Evolutionary conservation across 352 stramenopile species (phyloP).

Genomic region (Sclerospora graminicola): DNA sequence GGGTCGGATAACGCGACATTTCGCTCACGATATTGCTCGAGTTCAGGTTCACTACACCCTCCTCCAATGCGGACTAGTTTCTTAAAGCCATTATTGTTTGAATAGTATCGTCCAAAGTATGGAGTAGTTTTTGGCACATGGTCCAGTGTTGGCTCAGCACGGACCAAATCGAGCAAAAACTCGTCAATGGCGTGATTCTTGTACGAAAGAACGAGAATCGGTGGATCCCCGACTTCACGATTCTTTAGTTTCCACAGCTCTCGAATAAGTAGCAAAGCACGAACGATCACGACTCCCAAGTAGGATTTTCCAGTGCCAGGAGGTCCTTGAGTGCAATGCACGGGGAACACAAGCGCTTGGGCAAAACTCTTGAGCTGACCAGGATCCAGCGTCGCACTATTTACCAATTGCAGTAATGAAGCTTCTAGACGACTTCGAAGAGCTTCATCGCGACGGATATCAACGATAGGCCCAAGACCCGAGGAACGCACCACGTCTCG

Average conservation of each 20-base stretch:
- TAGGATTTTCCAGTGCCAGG: constrained; percentile 87
- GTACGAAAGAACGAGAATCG: constrained; percentile 80
- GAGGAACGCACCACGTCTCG: constrained; percentile 43
- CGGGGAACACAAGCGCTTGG: constrained; percentile 56
- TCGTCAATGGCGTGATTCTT: constrained; percentile 87
- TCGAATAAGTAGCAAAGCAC: constrained; percentile 65
- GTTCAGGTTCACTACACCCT: constrained; percentile 44
- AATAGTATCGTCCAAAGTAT: constrained; percentile 18
- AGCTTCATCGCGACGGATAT: constrained; percentile 58
- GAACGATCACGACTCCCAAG: constrained; percentile 73
- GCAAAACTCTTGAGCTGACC: constrained; percentile 72
- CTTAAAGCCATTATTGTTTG: constrained; percentile 22
- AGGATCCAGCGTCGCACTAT: constrained; percentile 43
- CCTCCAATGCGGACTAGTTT: constrained; percentile 54
- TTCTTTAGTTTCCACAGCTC: constrained; percentile 63
- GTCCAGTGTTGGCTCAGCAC: constrained; percentile 28
- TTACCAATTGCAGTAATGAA: constrained; percentile 33
- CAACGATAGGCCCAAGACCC: constrained; percentile 58
- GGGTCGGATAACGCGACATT: constrained; percentile 24
- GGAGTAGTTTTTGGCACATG: constrained; percentile 5
- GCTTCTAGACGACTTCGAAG: constrained; percentile 24
- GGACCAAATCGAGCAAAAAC: constrained; percentile 70
- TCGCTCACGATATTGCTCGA: constrained; percentile 33
- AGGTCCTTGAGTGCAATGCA: constrained; percentile 83
- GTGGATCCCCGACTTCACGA: constrained; percentile 48